These are phyloP conservation scores for Pythium scleroteichum DNA, from an alignment of 352 stramenopile species.

Conservation along the genomic window DNA sequence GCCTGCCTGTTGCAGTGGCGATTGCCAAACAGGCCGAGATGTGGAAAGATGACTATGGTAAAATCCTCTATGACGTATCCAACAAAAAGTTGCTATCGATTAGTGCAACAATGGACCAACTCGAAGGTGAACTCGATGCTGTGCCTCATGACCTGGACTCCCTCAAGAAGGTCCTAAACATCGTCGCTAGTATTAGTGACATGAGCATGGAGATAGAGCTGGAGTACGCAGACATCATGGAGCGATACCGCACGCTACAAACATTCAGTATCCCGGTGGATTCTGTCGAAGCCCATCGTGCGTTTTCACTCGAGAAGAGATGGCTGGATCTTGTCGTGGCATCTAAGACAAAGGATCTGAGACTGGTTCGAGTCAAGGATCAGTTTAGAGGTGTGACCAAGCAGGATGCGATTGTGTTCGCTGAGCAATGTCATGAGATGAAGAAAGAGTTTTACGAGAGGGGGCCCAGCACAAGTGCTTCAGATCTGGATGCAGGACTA, in stretches of 20 bases:
- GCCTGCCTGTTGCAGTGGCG: conserved; percentile 80
- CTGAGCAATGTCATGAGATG: conserved; percentile 83
- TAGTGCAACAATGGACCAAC: conserved; percentile 69
- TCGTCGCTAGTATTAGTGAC: conserved; percentile 82
- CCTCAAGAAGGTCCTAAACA: conserved; percentile 95
- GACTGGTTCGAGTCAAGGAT: conserved; percentile 93
- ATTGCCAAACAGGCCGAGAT: conserved; percentile 92
- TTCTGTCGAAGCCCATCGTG: conserved; percentile 53
- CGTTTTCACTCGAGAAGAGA: conserved; percentile 75
- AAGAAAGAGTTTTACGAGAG: conserved; percentile 84
- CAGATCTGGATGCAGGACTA: conserved; percentile 88
- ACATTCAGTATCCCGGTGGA: conserved; percentile 85
- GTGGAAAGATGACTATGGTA: conserved; percentile 95
- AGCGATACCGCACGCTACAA: conserved; percentile 89
- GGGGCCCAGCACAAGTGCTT: conserved; percentile 82
- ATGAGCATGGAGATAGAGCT: conserved; percentile 95
- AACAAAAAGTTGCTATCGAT: conserved; percentile 81
- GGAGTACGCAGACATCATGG: conserved; percentile 91
- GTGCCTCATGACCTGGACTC: conserved; percentile 88
- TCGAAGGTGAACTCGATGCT: conserved; percentile 78
- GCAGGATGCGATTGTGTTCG: conserved; percentile 88
- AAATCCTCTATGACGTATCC: conserved; percentile 89
- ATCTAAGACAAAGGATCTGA: conserved; percentile 92
- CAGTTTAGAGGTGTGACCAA: conserved; percentile 94
- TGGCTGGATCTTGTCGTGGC: conserved; percentile 85